A percentile compares a stretch with the other conserved stretches of the same genome.
Conservation (phyloP, 805 yeast species). For the Lachancea fermentati region DNA sequence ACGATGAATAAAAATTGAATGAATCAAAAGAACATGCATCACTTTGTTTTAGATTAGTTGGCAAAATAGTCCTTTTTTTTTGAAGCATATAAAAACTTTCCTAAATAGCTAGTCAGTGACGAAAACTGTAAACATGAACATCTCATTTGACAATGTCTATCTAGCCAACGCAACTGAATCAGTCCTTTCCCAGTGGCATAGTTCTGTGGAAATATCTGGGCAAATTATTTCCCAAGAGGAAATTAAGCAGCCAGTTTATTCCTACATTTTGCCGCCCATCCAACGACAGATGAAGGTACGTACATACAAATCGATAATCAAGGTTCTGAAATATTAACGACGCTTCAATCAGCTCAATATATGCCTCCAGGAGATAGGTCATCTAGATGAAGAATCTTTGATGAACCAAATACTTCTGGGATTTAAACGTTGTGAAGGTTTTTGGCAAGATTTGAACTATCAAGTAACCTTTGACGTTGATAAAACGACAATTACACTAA, state of each 20-base stretch:
- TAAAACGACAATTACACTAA: background rate
- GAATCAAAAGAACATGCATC: no score
- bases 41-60: no score
- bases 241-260: no score
- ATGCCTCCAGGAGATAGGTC: background rate
- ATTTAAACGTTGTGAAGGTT: constrained; percentile 2
- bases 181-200: background rate
- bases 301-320: background rate
- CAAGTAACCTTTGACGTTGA: background rate
- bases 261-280: constrained; percentile 8
- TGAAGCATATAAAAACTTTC: no score
- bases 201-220: background rate
- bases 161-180: background rate
- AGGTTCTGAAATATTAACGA: background rate
- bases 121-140: background rate
- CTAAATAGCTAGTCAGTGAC: no score
- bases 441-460: constrained; percentile 10
- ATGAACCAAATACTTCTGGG: background rate
- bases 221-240: background rate
- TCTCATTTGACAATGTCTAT: background rate
- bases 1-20: no score
- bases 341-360: constrained; percentile 1
- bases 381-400: background rate
- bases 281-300: constrained; percentile 4
- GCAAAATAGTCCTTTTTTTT: no score